These are phyloP conservation scores for Leccinum variicolor DNA, from an alignment of 768 basidiomycete genomes.

Conservation along the genomic window DNA sequence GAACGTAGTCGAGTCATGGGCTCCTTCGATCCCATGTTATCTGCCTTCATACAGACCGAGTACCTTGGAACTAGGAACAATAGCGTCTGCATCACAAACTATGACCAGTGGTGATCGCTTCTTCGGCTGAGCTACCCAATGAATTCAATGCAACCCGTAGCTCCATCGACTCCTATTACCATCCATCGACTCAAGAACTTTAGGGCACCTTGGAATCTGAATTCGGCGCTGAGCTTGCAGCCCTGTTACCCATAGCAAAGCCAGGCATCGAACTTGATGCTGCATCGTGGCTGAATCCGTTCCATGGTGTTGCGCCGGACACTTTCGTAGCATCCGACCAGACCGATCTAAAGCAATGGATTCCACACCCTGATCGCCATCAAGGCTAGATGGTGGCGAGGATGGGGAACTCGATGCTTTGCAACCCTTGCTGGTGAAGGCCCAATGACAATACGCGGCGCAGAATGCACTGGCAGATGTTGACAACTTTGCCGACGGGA, in stretches of 20 bases:
- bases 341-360: conserved; percentile 29
- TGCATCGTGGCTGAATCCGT: conserved; percentile 36
- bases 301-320: conserved; percentile 31
- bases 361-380: too few species aligned
- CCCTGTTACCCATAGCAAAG: conserved; percentile 20
- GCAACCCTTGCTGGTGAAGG: conserved; percentile 46
- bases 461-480: neutral
- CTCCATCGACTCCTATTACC: neutral
- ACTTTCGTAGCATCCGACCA: conserved; percentile 35
- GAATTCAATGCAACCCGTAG: conserved; percentile 24
- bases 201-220: conserved; percentile 12
- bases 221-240: conserved; percentile 13
- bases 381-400: conserved; percentile 43
- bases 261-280: conserved; percentile 25
- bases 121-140: conserved; percentile 37
- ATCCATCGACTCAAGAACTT: neutral
- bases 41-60: conserved; percentile 44
- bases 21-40: conserved; percentile 40
- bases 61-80: conserved; percentile 41
- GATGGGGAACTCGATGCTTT: conserved; percentile 44
- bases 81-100: conserved; percentile 32
- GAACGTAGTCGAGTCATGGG: conserved; percentile 37
- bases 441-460: conserved; percentile 22
- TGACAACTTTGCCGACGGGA: conserved; percentile 22
- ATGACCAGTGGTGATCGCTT: conserved; percentile 38